Evolutionary conservation across 768 basidiomycete genomes (phyloP), one percentile per base, ranked within the genome.

Genomic region (Solioccasus polychromus): DNA sequence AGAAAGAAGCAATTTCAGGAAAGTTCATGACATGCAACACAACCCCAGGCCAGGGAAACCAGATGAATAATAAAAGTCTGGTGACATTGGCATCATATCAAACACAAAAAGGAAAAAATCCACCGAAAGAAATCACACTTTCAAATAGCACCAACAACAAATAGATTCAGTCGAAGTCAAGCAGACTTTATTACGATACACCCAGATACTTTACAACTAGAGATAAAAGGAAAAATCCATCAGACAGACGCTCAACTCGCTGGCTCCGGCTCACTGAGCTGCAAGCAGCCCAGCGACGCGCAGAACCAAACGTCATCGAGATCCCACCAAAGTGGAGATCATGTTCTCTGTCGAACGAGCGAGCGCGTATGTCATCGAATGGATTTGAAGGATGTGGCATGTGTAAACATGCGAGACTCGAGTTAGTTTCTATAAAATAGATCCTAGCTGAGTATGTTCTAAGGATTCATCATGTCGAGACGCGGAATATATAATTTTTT

Each of bases 371-470:
- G 71, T 83, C 81, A 83, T 83, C 81, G 76, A 78, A 67, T 78
- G 79, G 76, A 82, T 74, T 75, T 79, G 75, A 81, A 79, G 74
- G 69, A 76, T 76, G 76, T 62, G 80, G 80, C 81, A 83, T 80
- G 79, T 75, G 72, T 82, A 80, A 80, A 82, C 79, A 81, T 83
- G 81, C 82, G 77, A 81, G 79, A 83, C 79, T 80, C 80, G 78
- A 68, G 81, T 82, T 77, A 81, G 80, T 79, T 79, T 78, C 81
- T 83, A 79, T 82, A 80, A 62, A 82, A 83, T 78, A 83, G 80
- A 83, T 82, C 80, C 80, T 83, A 79, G 76, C 78, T 79, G 81
- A 82, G 81, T 83, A 82, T 82, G 80, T 80, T 82, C 81, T 83
- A 54, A 71, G 60, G 78, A 71, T 63, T 59, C 55, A 55, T 12